Evolutionary conservation across 768 basidiomycete genomes (phyloP).

Genomic region (Phylloporus rhodoxanthus): DNA sequence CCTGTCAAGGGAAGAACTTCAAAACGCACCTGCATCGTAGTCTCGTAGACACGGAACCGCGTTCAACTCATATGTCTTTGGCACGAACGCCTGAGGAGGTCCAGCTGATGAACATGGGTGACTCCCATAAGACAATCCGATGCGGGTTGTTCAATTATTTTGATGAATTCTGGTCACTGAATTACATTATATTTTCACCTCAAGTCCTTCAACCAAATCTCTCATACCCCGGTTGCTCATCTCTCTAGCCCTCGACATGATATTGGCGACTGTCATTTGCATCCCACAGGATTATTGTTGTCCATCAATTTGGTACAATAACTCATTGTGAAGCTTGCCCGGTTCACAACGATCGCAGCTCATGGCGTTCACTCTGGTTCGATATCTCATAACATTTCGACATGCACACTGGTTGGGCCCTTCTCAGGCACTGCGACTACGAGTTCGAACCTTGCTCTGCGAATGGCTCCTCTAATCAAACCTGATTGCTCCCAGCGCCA

Average conservation of each 20-base stretch:
- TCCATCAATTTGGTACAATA: constrained; percentile 9
- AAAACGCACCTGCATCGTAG: background rate
- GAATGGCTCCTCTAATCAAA: background rate
- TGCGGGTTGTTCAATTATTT: background rate
- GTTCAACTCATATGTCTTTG: too few relatives aligned
- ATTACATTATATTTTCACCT: background rate
- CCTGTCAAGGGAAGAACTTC: background rate
- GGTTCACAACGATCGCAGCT: background rate
- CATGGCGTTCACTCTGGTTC: background rate
- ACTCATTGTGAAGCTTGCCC: background rate
- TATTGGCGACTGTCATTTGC: background rate
- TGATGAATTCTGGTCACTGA: background rate
- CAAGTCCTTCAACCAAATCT: background rate
- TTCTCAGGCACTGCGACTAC: background rate
- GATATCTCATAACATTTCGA: background rate
- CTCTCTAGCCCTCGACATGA: background rate
- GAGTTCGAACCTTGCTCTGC: background rate
- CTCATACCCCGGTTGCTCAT: background rate
- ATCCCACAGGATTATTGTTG: background rate
- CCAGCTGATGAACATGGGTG: too few relatives aligned
- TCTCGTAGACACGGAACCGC: background rate
- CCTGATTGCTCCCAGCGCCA: background rate
- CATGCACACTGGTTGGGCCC: background rate
- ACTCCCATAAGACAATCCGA: too few relatives aligned
- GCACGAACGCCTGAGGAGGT: too few relatives aligned